Conservation (phyloP, 352 stramenopile genomes). For the Thalassiosira exigua region DNA sequence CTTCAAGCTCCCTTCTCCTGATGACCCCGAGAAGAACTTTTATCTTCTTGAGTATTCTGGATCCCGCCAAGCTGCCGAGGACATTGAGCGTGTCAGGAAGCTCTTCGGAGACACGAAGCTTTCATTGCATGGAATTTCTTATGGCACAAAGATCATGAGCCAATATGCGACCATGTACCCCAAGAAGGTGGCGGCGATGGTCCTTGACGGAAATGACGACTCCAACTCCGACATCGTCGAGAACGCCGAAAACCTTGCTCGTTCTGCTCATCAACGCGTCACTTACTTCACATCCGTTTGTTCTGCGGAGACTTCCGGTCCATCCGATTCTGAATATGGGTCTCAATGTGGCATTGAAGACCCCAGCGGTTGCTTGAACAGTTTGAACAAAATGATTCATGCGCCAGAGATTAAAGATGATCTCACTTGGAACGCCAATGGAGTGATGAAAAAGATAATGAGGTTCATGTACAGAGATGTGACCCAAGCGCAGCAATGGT, state of each 20-base stretch:
- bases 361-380: neutral
- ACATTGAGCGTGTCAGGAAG: constrained; percentile 29
- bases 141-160: constrained; percentile 36
- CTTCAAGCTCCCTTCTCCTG: constrained; percentile 5
- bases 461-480: too few species aligned
- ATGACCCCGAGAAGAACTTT: constrained; percentile 15
- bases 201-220: constrained; percentile 29
- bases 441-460: too few species aligned
- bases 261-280: constrained; percentile 9
- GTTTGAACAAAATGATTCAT: too few species aligned
- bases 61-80: constrained; percentile 22
- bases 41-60: constrained; percentile 37
- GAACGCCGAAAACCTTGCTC: neutral
- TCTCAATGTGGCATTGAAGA: constrained; percentile 3
- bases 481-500: too few species aligned
- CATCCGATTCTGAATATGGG: neutral
- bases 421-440: too few species aligned
- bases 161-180: constrained; percentile 28
- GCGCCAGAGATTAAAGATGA: too few species aligned
- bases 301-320: too few species aligned
- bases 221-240: constrained; percentile 21
- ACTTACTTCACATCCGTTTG: constrained; percentile 35
- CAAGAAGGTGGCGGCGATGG: constrained; percentile 22
- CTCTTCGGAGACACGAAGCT: constrained; percentile 31
- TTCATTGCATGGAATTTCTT: constrained; percentile 30